These are phyloP conservation scores for Posidonia australis DNA, from an alignment of 106 monocot genomes.

Conservation along the genomic window DNA sequence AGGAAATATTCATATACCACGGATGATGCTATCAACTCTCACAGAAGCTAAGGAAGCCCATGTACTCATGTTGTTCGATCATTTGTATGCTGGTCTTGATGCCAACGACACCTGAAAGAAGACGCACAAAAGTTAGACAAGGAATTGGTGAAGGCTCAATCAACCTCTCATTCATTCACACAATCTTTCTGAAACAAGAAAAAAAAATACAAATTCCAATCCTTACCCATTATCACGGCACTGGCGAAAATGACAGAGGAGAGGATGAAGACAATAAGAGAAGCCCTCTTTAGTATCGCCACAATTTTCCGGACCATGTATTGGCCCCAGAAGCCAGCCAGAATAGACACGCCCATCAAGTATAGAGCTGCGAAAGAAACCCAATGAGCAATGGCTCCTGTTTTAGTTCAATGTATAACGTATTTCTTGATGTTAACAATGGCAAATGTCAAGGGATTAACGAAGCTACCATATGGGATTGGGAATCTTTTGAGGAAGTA, in stretches of 20 bases:
- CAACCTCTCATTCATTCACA: background rate
- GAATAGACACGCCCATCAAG: slow-evolving; percentile 44
- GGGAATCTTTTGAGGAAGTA: slow-evolving; percentile 79
- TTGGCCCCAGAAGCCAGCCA: slow-evolving; percentile 92
- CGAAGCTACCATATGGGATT: slow-evolving; percentile 54
- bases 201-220: background rate
- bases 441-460: background rate
- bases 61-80: slow-evolving; percentile 77
- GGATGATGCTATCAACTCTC: background rate
- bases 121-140: background rate
- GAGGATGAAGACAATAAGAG: slow-evolving; percentile 83
- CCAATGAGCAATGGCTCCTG: background rate
- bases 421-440: background rate
- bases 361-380: slow-evolving; percentile 50
- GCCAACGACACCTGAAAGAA: slow-evolving; percentile 59
- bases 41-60: slow-evolving; percentile 90
- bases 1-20: background rate
- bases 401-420: background rate
- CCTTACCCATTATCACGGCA: slow-evolving; percentile 76
- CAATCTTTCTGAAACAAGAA: background rate
- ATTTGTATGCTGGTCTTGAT: slow-evolving; percentile 47
- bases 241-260: slow-evolving; percentile 80
- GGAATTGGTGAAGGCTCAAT: background rate
- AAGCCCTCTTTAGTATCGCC: slow-evolving; percentile 50
- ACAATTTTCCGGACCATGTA: slow-evolving; percentile 65